Evolutionary conservation across 139 green algal species (phyloP).

Genomic region (Axilococcus clingmanii): DNA sequence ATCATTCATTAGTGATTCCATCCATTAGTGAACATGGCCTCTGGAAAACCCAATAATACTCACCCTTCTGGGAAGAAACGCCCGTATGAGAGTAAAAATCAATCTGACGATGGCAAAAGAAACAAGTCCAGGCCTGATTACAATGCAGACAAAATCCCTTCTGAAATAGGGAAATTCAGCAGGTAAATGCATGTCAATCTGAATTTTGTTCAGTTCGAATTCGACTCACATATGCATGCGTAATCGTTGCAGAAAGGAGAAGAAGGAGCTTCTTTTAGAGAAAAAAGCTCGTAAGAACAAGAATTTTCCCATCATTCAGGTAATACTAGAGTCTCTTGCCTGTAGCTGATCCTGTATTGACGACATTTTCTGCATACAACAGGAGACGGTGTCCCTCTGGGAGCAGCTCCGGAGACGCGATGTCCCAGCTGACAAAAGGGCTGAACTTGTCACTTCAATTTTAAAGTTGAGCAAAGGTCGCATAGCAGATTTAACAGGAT

Average conservation of each 20-base stretch:
- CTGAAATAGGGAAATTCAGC: too few relatives aligned
- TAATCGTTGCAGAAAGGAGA: slow-evolving; percentile 20
- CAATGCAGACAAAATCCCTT: too few relatives aligned
- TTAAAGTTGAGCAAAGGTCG: slow-evolving; percentile 47
- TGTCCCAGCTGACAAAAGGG: slow-evolving; percentile 25
- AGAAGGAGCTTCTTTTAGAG: slow-evolving; percentile 15
- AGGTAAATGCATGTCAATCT: too few relatives aligned
- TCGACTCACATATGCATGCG: not conserved
- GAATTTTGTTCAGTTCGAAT: not conserved
- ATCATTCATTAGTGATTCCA: too few relatives aligned
- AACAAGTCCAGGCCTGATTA: too few relatives aligned
- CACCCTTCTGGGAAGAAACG: too few relatives aligned
- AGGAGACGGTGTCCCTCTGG: slow-evolving; percentile 34
- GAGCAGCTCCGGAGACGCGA: slow-evolving; percentile 52
- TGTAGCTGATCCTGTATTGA: not conserved
- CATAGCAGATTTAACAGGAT: slow-evolving; percentile 50
- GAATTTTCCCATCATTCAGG: slow-evolving; percentile 30
- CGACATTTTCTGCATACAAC: not conserved
- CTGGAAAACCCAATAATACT: too few relatives aligned
- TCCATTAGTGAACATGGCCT: too few relatives aligned
- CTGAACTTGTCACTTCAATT: slow-evolving; percentile 42
- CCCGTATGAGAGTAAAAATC: too few relatives aligned
- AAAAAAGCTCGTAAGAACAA: slow-evolving; percentile 15
- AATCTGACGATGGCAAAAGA: too few relatives aligned
- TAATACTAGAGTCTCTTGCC: too few relatives aligned